phyloP scores from a whole-genome alignment of 345 rosid genomes.

The Salix exigua region DNA sequence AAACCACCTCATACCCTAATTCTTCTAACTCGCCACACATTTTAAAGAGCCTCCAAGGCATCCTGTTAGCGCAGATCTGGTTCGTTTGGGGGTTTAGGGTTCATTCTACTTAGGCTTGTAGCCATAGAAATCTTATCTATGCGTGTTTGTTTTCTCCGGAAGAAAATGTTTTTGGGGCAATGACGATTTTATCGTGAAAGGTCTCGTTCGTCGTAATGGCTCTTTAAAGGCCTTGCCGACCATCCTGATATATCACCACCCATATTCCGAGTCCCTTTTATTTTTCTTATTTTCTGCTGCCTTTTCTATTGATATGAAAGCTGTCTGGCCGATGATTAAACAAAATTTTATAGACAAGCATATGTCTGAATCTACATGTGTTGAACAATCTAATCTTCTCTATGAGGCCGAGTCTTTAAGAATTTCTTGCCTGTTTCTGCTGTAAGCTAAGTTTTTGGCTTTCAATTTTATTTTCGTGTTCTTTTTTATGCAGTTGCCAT shows the following conservation, averaged over 20 bases:
- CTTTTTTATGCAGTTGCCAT: conserved; percentile 1
- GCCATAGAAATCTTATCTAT: no score
- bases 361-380: conserved; percentile 71
- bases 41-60: no score
- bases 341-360: conserved; percentile 56
- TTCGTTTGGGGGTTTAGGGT: no score
- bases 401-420: conserved; percentile 53
- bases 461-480: not conserved
- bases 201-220: conserved; percentile 99
- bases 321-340: conserved; percentile 70
- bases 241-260: conserved; percentile 98
- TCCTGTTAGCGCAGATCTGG: no score
- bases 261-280: conserved; percentile 70
- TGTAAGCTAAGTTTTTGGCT: not conserved
- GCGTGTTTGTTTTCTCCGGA: no score
- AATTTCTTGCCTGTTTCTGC: no score
- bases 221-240: conserved; percentile 74
- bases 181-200: conserved; percentile 64
- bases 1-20: no score
- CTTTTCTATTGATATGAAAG: not conserved
- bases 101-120: no score
- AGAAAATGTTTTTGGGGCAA: conserved; percentile 34
- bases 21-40: no score
- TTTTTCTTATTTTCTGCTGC: not conserved
- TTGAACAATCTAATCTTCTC: conserved; percentile 83